phyloP scores from a whole-genome alignment of 2,329 filamentous ascomycete genomes.

The Aspergillus thermomutatus region DNA sequence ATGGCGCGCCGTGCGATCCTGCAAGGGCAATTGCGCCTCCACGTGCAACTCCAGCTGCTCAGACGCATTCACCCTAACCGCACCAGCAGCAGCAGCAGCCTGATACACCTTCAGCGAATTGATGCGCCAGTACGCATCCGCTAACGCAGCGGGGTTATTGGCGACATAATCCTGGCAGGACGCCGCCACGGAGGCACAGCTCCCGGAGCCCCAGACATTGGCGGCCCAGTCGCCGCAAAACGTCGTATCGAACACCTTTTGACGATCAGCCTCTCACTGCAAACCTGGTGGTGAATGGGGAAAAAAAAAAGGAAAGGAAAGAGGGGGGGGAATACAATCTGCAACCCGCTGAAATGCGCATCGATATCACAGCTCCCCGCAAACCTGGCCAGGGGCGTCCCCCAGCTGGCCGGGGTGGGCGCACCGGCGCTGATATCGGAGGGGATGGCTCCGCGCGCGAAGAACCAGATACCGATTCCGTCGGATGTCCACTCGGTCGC shows the following conservation, averaged over 20 bases:
- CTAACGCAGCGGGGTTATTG: slow-evolving; percentile 66
- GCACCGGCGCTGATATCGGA: slow-evolving; percentile 56
- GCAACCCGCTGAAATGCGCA: slow-evolving; percentile 65
- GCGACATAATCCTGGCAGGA: slow-evolving; percentile 72
- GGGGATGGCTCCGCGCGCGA: slow-evolving; percentile 65
- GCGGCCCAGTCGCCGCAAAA: slow-evolving; percentile 91
- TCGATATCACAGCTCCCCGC: slow-evolving; percentile 68
- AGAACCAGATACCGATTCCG: slow-evolving; percentile 78
- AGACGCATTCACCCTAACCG: background rate
- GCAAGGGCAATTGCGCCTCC: background rate
- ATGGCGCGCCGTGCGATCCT: background rate
- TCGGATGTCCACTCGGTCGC: slow-evolving; percentile 72
- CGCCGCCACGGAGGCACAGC: slow-evolving; percentile 58
- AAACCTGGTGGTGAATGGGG: background rate
- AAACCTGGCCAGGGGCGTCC: slow-evolving; percentile 66
- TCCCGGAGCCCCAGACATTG: slow-evolving; percentile 58
- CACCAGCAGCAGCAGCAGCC: slow-evolving; percentile 10
- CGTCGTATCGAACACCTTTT: slow-evolving; percentile 63
- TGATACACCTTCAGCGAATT: slow-evolving; percentile 67
- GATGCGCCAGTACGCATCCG: slow-evolving; percentile 73
- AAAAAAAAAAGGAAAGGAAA: background rate
- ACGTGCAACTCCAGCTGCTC: background rate
- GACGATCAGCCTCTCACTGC: slow-evolving; percentile 1
- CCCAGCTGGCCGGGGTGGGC: slow-evolving; percentile 69
- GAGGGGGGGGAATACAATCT: slow-evolving; percentile 50